These are phyloP conservation scores for Arxiozyma bovina DNA, from an alignment of 1,139 yeast genomes.

Conservation along the genomic window DNA sequence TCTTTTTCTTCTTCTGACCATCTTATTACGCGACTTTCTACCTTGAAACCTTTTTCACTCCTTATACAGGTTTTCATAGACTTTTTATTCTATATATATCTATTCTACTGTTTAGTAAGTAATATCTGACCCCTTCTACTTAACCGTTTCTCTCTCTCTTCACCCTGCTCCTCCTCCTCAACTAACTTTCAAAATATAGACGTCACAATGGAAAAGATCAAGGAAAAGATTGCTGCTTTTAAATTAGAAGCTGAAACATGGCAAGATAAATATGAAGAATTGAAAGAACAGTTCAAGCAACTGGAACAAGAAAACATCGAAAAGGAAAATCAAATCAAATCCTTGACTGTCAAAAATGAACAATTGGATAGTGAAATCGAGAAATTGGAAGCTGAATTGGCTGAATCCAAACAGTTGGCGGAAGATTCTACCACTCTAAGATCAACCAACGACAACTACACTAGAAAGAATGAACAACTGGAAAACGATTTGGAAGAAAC, in stretches of 20 bases:
- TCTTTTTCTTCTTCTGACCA: too few species aligned
- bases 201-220: constrained; percentile 28
- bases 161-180: too few species aligned
- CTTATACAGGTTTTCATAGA: too few species aligned
- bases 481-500: constrained; percentile 93
- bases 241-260: constrained; percentile 94
- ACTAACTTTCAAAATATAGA: background rate
- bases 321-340: constrained; percentile 90
- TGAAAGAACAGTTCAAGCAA: constrained; percentile 69
- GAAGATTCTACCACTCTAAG: constrained; percentile 89
- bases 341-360: constrained; percentile 86
- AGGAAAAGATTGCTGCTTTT: constrained; percentile 69
- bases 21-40: too few species aligned
- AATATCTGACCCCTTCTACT: too few species aligned
- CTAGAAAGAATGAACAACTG: constrained; percentile 84
- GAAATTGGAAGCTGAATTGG: constrained; percentile 70
- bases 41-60: too few species aligned
- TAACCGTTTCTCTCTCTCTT: too few species aligned
- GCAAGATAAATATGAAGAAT: constrained; percentile 93
- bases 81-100: too few species aligned
- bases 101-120: too few species aligned
- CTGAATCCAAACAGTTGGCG: constrained; percentile 78
- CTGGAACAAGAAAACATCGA: constrained; percentile 86
- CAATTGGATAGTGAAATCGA: constrained; percentile 87
- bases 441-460: constrained; percentile 80